Base-by-base conservation (phyloP, 306 rosid species). In the Gillenia trifoliata region DNA sequence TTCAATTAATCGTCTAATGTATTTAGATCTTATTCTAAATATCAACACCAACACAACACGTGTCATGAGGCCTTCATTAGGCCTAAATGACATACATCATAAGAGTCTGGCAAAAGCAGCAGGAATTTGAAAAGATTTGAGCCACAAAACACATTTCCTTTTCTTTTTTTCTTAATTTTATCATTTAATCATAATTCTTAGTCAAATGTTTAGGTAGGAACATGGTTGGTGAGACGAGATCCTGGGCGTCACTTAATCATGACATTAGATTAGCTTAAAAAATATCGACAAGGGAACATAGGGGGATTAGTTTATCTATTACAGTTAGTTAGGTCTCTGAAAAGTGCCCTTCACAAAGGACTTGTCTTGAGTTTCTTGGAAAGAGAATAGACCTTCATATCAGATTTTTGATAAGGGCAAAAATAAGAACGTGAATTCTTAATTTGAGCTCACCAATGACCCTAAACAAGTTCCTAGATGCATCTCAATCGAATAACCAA, bases 281-380 rank as follows among this genome's bases (percentile, higher is more conserved):
- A 65, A 64, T 23, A 66, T 71, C 15, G 77, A 71, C 43, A 61
- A 36, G 30, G 36, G 54, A 15, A 36, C 52, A 71, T 8, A 11
- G n/a, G n/a, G 8, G 19, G 73, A 65, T 43, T 55, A 31, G 5
- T 40, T 57, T 65, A 28, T 72, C 10, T n/a, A n/a, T 25, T 63
- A 75, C 31, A 64, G 71, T 73, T 81, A 30, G 73, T 72, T 50
- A 41, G 49, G 62, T 72, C 78, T 47, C 15, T 78, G 57, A n/a
- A 73, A 59, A 62, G 77, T 56, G 77, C 70, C 74, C 79, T 77
- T 70, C 76, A 74, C 82, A 78, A n/a, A 64, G 85, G 77, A 69
- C 33, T 63, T 68, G 82, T 77, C 82, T 34, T 33, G 67, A 40
- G 73, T 62, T 73, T 38, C 57, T 17, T 28, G 43, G 72, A 11